A percentile compares a stretch with the other conserved stretches of the same genome.
These are phyloP conservation scores for Lenzites betulinus DNA, from an alignment of 768 basidiomycete species.

Conservation along the genomic window DNA sequence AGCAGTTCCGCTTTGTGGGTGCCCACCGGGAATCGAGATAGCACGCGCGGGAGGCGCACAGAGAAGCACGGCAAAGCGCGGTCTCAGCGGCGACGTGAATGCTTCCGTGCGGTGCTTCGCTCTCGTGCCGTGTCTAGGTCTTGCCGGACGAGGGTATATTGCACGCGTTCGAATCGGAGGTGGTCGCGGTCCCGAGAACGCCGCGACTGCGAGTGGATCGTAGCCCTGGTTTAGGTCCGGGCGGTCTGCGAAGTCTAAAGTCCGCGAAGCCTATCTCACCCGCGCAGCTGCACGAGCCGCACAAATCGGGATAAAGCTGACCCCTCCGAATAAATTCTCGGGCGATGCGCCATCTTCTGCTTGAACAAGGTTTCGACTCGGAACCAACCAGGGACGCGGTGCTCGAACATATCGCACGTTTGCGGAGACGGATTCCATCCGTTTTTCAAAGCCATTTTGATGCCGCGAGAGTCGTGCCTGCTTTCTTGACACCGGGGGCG, in stretches of 20 bases:
- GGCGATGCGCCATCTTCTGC: slow-evolving; percentile 1
- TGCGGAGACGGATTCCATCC: slow-evolving; percentile 2
- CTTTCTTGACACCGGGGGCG: slow-evolving; percentile 3
- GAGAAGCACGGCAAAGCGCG: slow-evolving; percentile 10
- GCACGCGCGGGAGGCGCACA: neutral
- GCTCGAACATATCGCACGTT: neutral
- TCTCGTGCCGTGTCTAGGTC: neutral
- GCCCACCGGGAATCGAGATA: slow-evolving; percentile 13
- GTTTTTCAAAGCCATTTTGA: slow-evolving; percentile 7
- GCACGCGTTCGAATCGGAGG: slow-evolving; percentile 5
- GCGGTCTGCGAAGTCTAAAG: neutral
- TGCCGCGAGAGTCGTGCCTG: slow-evolving; percentile 16
- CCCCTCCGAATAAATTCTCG: neutral
- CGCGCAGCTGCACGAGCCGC: neutral
- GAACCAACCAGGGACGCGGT: slow-evolving; percentile 5
- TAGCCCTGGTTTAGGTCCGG: slow-evolving; percentile 3
- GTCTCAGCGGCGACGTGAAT: slow-evolving; percentile 6
- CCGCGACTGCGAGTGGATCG: slow-evolving; percentile 1
- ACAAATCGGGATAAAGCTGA: slow-evolving; percentile 2
- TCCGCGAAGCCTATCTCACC: neutral
- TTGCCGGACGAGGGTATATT: slow-evolving; percentile 19
- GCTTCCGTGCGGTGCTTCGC: slow-evolving; percentile 16
- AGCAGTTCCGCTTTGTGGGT: slow-evolving; percentile 11
- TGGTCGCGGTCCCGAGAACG: slow-evolving; percentile 14
- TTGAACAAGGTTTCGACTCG: slow-evolving; percentile 1